phyloP scores from a whole-genome alignment of 2,329 filamentous ascomycete genomes.

The Cladophialophora exuberans region DNA sequence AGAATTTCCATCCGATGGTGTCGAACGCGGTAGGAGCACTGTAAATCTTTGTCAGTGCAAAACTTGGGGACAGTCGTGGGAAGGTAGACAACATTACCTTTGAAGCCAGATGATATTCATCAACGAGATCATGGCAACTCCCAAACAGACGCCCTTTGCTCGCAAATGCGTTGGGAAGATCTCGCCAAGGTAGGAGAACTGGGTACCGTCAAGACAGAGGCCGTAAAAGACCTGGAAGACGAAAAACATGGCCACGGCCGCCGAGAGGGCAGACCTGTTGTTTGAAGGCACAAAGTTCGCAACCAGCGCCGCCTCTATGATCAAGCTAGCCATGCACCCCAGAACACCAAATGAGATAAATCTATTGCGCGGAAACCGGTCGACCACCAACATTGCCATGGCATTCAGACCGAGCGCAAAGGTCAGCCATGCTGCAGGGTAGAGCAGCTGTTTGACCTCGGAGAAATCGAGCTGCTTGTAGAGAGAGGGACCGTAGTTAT shows the following conservation, averaged over 20 bases:
- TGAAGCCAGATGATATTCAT: constrained; percentile 44
- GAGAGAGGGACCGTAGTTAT: constrained; percentile 50
- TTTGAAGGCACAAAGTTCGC: constrained; percentile 41
- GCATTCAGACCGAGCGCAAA: constrained; percentile 30
- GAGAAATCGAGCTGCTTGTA: constrained; percentile 51
- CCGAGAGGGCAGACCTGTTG: constrained; percentile 38
- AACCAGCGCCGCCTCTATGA: constrained; percentile 43
- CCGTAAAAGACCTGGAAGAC: constrained; percentile 47
- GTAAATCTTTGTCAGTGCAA: not conserved
- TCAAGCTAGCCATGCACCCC: constrained; percentile 46
- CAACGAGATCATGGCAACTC: constrained; percentile 41
- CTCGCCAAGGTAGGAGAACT: constrained; percentile 52
- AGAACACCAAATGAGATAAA: constrained; percentile 39
- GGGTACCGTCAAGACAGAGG: constrained; percentile 50
- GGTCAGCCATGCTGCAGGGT: constrained; percentile 27
- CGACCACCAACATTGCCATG: constrained; percentile 25
- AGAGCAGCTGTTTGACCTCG: constrained; percentile 34
- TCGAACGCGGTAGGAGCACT: constrained; percentile 37
- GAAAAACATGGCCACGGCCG: constrained; percentile 47
- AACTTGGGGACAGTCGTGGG: not conserved
- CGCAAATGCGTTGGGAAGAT: constrained; percentile 50
- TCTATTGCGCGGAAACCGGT: constrained; percentile 27
- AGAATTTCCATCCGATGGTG: constrained; percentile 42
- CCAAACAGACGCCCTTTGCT: constrained; percentile 35
- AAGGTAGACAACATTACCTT: constrained; percentile 7